These are phyloP conservation scores for Trichaptum fuscoviolaceum DNA, from an alignment of 768 basidiomycete genomes.

Conservation along the genomic window DNA sequence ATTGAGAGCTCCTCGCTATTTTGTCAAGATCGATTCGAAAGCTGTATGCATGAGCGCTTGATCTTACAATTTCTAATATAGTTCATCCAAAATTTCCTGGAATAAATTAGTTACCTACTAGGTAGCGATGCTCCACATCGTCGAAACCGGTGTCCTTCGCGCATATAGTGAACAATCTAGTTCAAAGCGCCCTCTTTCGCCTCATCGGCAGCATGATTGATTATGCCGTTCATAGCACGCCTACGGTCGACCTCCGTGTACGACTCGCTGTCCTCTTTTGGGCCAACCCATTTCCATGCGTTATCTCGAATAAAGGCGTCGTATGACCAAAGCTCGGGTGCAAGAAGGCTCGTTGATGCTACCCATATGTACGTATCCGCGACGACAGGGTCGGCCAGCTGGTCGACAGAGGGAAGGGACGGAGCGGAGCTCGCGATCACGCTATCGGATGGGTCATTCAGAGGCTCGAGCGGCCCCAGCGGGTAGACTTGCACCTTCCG, in stretches of 20 bases:
- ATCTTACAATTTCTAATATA: no score
- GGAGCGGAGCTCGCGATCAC: conserved; percentile 36
- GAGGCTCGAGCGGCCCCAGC: conserved; percentile 36
- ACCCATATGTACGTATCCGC: conserved; percentile 75
- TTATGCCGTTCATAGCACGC: not conserved
- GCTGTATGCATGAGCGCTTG: no score
- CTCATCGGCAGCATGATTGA: not conserved
- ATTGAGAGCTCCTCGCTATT: not conserved
- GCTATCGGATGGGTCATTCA: conserved; percentile 24
- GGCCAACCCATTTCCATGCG: conserved; percentile 73
- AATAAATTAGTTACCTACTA: no score
- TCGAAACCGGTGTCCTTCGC: no score
- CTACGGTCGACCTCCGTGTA: not conserved
- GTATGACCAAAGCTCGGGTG: conserved; percentile 70
- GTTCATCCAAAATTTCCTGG: no score
- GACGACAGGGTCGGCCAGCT: conserved; percentile 32
- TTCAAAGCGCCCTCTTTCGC: not conserved
- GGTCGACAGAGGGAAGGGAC: conserved; percentile 31
- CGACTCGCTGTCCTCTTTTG: not conserved
- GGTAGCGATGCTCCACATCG: no score
- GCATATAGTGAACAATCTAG: not conserved
- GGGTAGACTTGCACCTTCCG: conserved; percentile 49
- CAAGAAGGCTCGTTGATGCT: conserved; percentile 35
- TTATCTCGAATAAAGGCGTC: conserved; percentile 73
- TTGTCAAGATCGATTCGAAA: not conserved